Conservation (phyloP, 2,329 filamentous ascomycete genomes). For the Metarhizium sp. region DNA sequence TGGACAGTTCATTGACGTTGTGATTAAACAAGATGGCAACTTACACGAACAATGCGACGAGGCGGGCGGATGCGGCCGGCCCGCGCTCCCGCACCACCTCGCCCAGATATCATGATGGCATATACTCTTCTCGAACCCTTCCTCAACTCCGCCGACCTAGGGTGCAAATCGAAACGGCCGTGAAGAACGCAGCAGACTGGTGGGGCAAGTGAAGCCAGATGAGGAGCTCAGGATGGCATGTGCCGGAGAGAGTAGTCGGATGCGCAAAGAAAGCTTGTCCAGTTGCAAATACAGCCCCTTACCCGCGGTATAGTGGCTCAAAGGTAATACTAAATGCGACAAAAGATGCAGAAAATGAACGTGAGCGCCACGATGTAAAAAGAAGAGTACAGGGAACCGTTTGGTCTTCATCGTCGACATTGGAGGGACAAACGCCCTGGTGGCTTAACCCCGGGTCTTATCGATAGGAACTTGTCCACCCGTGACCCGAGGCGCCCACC, state of each 20-base stretch:
- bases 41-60: conserved; percentile 32
- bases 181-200: neutral
- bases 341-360: neutral
- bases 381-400: neutral
- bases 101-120: conserved; percentile 36
- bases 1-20: too few relatives aligned
- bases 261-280: neutral
- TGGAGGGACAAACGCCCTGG: neutral
- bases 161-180: neutral
- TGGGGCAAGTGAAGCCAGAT: neutral
- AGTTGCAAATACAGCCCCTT: too few relatives aligned
- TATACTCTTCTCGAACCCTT: neutral
- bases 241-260: neutral
- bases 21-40: conserved; percentile 10
- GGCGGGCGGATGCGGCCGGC: conserved; percentile 32
- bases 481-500: neutral
- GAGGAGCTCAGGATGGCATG: neutral
- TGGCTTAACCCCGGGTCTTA: neutral
- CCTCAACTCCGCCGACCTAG: neutral
- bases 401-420: neutral
- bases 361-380: neutral
- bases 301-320: too few relatives aligned
- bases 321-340: too few relatives aligned
- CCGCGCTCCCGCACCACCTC: conserved; percentile 32
- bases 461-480: conserved; percentile 1